Base-by-base conservation (phyloP, 345 rosid genomes). In the Arabidopsis arenosa region DNA sequence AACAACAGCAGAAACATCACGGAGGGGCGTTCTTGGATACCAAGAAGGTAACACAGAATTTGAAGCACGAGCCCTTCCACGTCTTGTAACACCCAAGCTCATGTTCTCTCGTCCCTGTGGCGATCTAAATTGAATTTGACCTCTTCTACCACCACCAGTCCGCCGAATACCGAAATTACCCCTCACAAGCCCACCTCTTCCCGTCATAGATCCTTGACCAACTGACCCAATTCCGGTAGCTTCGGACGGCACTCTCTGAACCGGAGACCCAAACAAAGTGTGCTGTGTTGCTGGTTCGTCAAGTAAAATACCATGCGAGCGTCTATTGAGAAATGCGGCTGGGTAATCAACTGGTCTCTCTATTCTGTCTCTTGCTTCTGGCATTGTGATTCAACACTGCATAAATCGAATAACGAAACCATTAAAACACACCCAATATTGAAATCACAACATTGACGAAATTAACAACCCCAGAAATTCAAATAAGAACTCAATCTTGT, bases 1-100 rank as follows among this genome's bases (percentile, higher is more conserved):
- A 35, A 81, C 68, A 59, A 89, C 67, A 2, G 82, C 37, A 51
- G 99, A 87, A 48, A 95, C 67, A 69, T 95, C 94, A 6, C 85
- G 85, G 2, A 92, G 86, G 12, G 97, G 96, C 0, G 87, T 84
- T 72, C 99, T 85, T 8, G 97, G 98, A 73, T 95, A 90, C 98
- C 93, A 88, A 75, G 87, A 71, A 73, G 99, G 99, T 11, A 95
- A 82, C 48, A 72, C 72, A 14, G 85, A 75, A 70, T 68, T 66
- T 4, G 83, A 60, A 30, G 61, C 75, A 39, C 85, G 86, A 17
- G 78, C 74, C 37, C 89, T 79, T 45, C 87, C 82, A 28, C 84
- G 81, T 4, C 92, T 74, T n/a, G 68, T 71, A 32, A 68, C 77
- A 60, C 83, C 81, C 10, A 49, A 35, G 8, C 83, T 82, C 21